Percentiles rank a stretch among this genome's conserved stretches.
Conservation (phyloP, 169 alveolate genomes). For the Plasmodium coatneyi region DNA sequence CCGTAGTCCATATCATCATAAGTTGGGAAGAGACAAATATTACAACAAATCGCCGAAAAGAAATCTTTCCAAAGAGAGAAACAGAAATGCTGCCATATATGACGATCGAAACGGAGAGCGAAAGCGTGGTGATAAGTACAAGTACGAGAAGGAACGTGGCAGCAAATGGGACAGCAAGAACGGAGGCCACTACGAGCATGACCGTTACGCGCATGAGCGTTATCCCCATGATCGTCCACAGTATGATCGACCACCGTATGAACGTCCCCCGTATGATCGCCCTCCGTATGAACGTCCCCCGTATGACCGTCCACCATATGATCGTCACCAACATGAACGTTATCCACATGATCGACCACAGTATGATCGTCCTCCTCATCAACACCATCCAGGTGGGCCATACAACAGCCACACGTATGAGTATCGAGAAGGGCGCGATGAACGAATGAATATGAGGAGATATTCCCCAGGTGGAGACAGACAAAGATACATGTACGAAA, state of each 20-base stretch:
- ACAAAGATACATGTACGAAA: conserved; percentile 1
- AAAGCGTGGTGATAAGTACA: conserved; percentile 2
- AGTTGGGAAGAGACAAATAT: conserved; percentile 24
- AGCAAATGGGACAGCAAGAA: not conserved
- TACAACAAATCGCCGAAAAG: conserved; percentile 50
- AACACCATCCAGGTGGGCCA: not conserved
- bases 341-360: not conserved
- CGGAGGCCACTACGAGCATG: not conserved
- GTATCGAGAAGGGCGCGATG: conserved; percentile 18
- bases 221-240: not conserved
- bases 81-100: not conserved
- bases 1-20: conserved; percentile 20
- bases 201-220: not conserved
- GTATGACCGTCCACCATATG: not conserved
- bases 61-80: conserved; percentile 34
- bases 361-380: not conserved
- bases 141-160: conserved; percentile 21
- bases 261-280: not conserved
- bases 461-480: conserved; percentile 21
- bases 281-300: not conserved
- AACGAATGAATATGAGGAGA: conserved; percentile 36
- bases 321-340: not conserved
- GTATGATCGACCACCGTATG: not conserved
- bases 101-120: conserved; percentile 25
- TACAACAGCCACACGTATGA: not conserved